These are phyloP conservation scores for Misopates orontium DNA, from an alignment of 257 asterid genomes.

Conservation along the genomic window DNA sequence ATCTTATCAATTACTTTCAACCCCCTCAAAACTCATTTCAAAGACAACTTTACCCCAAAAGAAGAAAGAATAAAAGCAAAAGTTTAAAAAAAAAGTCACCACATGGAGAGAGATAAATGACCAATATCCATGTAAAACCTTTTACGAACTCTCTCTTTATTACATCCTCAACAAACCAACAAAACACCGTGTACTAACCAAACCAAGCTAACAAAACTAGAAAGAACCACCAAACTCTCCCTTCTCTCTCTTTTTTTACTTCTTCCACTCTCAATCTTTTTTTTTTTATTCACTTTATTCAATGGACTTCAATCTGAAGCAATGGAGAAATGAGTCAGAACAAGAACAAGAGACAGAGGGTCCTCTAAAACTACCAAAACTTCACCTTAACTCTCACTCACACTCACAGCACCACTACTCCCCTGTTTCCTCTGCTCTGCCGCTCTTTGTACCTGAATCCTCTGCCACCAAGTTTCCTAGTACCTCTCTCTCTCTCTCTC, in stretches of 20 bases:
- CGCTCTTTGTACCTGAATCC: conserved; percentile 69
- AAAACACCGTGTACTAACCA: neutral
- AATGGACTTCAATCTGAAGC: conserved; percentile 84
- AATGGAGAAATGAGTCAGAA: conserved; percentile 63
- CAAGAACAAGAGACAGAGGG: conserved; percentile 37
- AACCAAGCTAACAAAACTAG: neutral
- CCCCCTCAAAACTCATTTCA: no score
- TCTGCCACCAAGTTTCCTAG: conserved; percentile 56
- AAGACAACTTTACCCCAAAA: no score
- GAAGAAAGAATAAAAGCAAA: neutral
- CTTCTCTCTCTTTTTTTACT: neutral
- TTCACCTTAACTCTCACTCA: conserved; percentile 34
- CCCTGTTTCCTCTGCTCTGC: conserved; percentile 43
- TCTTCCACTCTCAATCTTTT: no score
- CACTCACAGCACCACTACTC: conserved; percentile 15
- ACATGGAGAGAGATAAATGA: no score
- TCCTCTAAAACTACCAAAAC: conserved; percentile 59
- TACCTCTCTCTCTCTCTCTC: conserved; percentile 28
- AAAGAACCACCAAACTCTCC: neutral
- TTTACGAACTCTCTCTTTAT: conserved; percentile 12
- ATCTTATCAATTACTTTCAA: no score
- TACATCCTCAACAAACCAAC: neutral
- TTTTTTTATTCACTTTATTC: neutral
- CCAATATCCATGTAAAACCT: conserved; percentile 3
- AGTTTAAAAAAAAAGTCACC: neutral